These are phyloP conservation scores for Whalleya microplaca DNA, from an alignment of 2,329 filamentous ascomycete species.

Conservation along the genomic window DNA sequence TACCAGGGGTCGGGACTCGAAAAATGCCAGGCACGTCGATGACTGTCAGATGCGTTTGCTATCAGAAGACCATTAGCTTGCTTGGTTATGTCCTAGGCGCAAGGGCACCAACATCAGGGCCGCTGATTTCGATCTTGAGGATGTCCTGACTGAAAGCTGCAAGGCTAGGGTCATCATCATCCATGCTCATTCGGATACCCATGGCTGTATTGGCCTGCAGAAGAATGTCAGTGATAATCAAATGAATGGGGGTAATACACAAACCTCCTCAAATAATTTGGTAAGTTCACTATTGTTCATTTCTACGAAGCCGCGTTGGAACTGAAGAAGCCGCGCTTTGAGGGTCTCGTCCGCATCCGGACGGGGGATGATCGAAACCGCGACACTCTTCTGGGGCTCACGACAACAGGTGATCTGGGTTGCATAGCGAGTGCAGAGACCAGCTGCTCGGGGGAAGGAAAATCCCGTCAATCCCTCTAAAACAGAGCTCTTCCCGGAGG, in stretches of 20 bases:
- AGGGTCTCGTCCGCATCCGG: constrained; percentile 16
- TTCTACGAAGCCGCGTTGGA: constrained; percentile 28
- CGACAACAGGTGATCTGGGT: constrained; percentile 51
- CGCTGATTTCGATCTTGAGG: constrained; percentile 47
- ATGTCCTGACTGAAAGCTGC: constrained; percentile 50
- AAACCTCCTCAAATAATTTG: constrained; percentile 44
- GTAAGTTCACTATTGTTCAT: constrained; percentile 37
- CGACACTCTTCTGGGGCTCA: constrained; percentile 35
- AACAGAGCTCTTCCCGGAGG: constrained; percentile 82
- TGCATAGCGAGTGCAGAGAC: constrained; percentile 51
- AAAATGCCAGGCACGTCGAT: constrained; percentile 56
- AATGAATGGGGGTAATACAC: constrained; percentile 5
- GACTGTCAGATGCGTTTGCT: constrained; percentile 52
- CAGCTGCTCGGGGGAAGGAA: constrained; percentile 47
- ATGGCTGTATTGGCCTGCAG: constrained; percentile 46
- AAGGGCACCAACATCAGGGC: constrained; percentile 40
- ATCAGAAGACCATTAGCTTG: not conserved
- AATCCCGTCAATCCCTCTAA: constrained; percentile 65
- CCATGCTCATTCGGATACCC: constrained; percentile 41
- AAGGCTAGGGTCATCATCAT: not conserved
- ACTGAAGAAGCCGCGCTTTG: constrained; percentile 30
- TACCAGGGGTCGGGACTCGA: constrained; percentile 36
- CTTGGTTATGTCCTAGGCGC: not conserved
- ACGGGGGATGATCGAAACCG: constrained; percentile 46
- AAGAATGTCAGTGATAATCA: not conserved